Evolutionary conservation across 495 filamentous ascomycete genomes (phyloP).

Genomic region (Annulohypoxylon nitens): DNA sequence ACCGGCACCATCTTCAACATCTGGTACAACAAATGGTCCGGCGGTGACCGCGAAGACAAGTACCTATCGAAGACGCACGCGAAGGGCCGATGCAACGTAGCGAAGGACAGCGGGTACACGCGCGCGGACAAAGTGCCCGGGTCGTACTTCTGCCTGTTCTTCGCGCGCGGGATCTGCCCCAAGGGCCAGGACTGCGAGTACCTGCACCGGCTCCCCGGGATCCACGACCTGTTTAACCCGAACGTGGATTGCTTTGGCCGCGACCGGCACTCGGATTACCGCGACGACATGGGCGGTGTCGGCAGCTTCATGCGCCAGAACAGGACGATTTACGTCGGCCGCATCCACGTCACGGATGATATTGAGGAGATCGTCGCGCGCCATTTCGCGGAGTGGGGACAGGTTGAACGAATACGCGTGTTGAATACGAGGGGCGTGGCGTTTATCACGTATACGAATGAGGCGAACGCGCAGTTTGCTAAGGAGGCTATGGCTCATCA

Average conservation of each 20-base stretch:
- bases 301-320: slow-evolving; percentile 93
- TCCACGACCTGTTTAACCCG: slow-evolving; percentile 87
- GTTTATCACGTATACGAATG: slow-evolving; percentile 83
- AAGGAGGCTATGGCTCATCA: slow-evolving; percentile 93
- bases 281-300: slow-evolving; percentile 97
- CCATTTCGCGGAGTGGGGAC: slow-evolving; percentile 95
- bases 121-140: slow-evolving; percentile 80
- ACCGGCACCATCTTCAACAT: slow-evolving; percentile 95
- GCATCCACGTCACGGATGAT: slow-evolving; percentile 96
- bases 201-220: slow-evolving; percentile 84
- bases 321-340: slow-evolving; percentile 89
- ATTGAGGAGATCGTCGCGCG: slow-evolving; percentile 96
- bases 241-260: slow-evolving; percentile 95
- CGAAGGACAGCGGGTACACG: slow-evolving; percentile 87
- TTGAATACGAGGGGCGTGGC: slow-evolving; percentile 89
- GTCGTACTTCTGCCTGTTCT: slow-evolving; percentile 93
- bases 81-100: slow-evolving; percentile 82
- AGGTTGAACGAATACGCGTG: slow-evolving; percentile 89
- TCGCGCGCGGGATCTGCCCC: slow-evolving; percentile 83
- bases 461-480: slow-evolving; percentile 89
- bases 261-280: slow-evolving; percentile 87
- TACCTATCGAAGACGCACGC: slow-evolving; percentile 81
- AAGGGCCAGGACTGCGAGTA: slow-evolving; percentile 94
- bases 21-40: slow-evolving; percentile 96
- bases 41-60: slow-evolving; percentile 93